Conservation (phyloP, 78 protist species). For the Dictyostelium citrinum region DNA sequence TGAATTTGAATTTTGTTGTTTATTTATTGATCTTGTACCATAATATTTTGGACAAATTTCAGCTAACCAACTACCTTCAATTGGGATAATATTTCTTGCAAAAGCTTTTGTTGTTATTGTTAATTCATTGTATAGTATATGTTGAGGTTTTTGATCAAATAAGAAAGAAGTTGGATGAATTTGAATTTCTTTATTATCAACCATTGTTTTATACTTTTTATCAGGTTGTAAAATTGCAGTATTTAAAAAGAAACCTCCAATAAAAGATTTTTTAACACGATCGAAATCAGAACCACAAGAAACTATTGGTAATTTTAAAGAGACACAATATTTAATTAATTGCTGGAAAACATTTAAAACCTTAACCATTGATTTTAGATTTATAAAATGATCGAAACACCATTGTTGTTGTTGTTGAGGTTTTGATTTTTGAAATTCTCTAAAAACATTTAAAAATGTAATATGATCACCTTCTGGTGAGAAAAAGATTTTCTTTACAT, state of each 20-base stretch:
- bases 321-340: conserved; percentile 49
- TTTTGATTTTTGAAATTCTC: conserved; percentile 49
- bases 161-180: conserved; percentile 81
- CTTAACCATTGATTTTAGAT: conserved; percentile 72
- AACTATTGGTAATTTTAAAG: neutral
- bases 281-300: conserved; percentile 65
- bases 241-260: conserved; percentile 81
- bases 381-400: conserved; percentile 70
- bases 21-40: neutral
- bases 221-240: conserved; percentile 75
- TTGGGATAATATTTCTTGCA: conserved; percentile 47
- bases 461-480: conserved; percentile 85
- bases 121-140: conserved; percentile 74
- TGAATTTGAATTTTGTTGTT: neutral
- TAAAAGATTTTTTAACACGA: conserved; percentile 57
- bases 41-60: conserved; percentile 65
- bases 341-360: conserved; percentile 74
- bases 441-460: conserved; percentile 48
- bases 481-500: conserved; percentile 49
- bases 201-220: conserved; percentile 71
- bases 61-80: conserved; percentile 60
- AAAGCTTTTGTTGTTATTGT: conserved; percentile 73
- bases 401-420: conserved; percentile 31
- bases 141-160: conserved; percentile 47
- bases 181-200: conserved; percentile 58